Evolutionary conservation across 495 filamentous ascomycete genomes (phyloP).

Genomic region (Hypoxylon intermedium): DNA sequence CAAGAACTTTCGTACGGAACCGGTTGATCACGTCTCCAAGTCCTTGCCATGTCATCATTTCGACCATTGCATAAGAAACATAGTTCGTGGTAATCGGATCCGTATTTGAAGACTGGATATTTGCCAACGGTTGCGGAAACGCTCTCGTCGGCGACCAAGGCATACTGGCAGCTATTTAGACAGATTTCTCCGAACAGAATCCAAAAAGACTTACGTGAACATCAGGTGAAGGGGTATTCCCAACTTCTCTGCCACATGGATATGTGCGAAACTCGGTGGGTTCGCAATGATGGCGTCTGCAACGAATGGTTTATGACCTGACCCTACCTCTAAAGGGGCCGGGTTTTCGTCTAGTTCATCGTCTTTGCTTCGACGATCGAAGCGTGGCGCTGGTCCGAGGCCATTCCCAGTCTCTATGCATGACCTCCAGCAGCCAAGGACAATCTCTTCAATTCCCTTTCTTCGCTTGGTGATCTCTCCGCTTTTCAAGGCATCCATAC

Average conservation of each 20-base stretch:
- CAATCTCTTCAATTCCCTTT: conserved; percentile 70
- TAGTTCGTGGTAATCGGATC: conserved; percentile 70
- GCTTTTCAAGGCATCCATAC: conserved; percentile 67
- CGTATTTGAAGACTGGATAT: conserved; percentile 67
- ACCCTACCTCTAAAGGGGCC: background rate
- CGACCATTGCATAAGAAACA: conserved; percentile 75
- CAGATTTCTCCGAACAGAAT: conserved; percentile 59
- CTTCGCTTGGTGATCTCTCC: conserved; percentile 73
- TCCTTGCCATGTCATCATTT: conserved; percentile 83
- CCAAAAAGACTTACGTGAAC: conserved; percentile 78
- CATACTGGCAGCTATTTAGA: conserved; percentile 60
- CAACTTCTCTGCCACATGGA: conserved; percentile 81
- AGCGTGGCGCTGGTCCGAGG: conserved; percentile 49
- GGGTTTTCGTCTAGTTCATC: conserved; percentile 11
- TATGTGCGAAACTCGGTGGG: conserved; percentile 80
- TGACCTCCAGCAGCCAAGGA: conserved; percentile 80
- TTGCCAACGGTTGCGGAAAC: conserved; percentile 77
- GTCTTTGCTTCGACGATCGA: conserved; percentile 27
- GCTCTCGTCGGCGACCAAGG: conserved; percentile 72
- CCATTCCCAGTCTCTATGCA: conserved; percentile 66
- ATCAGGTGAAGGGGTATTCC: conserved; percentile 81
- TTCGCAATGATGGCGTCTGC: conserved; percentile 86
- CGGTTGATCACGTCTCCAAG: conserved; percentile 78
- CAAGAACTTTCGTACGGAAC: conserved; percentile 69
- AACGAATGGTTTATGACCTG: conserved; percentile 66